Evolutionary conservation across 1,284 basidiomycete species (phyloP), one percentile per base, ranked within the genome.

Genomic region (Pseudomicrostroma phylloplanum): DNA sequence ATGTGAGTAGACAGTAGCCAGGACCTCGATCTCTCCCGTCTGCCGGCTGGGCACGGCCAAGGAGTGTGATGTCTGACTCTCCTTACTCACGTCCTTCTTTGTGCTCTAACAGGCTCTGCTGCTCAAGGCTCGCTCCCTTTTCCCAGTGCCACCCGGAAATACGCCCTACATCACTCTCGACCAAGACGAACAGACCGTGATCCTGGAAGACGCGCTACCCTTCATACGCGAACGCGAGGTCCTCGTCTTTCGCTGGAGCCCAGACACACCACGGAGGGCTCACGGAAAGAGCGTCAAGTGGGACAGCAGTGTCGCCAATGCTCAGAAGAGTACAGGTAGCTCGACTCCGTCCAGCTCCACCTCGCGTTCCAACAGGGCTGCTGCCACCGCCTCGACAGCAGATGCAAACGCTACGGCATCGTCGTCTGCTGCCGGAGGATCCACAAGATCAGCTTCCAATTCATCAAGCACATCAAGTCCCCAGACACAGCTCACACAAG

Each of bases 221-320:
- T 73, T 74, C 51, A 63, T 77, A 8, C 68, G 71, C 54, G 76
- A 77, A 53, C 65, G 76, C 21, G 76, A 77, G 46, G 61, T 75
- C 8, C 58, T 77, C 21, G 66, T 72, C 39, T 67, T 77, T 40
- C 70, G 73, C n/a, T 77, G 76, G 76, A 60, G 64, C 1, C 64
- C 71, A 11, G 65, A 70, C 17, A 72, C 71, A 2, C 68, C 65
- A 40, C 66, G 64, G 39, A 61, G 17, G 30, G 41, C 69, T 23
- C 30, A 25, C 21, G 46, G 41, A 8, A 57, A 56, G 0, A 53
- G 41, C 4, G n/a, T 64, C 56, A 67, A 65, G 56, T 63, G 43
- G 30, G 19, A 26, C n/a, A 41, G 48, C 25, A 46, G 58, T 62
- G 23, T 23, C 15, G 23, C 12, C 40, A 48, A 36, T 11, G 39